Conservation (phyloP, 2,329 filamentous ascomycete genomes). For the Pseudogymnoascus sp. region DNA sequence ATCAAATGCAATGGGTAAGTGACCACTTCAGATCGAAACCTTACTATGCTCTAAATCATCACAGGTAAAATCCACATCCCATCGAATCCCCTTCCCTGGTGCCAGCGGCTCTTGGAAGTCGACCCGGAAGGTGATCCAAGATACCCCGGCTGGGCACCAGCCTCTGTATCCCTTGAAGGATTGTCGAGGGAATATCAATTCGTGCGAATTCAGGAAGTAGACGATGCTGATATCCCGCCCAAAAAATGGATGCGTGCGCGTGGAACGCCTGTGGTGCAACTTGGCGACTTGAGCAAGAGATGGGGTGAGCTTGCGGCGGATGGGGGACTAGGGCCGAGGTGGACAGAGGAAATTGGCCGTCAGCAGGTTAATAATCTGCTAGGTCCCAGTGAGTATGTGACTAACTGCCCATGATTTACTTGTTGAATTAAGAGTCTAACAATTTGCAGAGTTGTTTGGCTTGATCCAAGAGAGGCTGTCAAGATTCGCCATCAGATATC, state of each 20-base stretch:
- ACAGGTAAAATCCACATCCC: neutral
- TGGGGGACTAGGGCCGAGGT: neutral
- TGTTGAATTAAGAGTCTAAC: neutral
- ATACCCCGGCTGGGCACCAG: neutral
- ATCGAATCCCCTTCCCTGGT: neutral
- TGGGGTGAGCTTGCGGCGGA: neutral
- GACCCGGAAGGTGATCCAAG: neutral
- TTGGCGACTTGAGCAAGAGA: neutral
- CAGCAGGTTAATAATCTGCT: neutral
- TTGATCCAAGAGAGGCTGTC: neutral
- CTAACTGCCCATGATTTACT: neutral
- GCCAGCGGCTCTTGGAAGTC: neutral
- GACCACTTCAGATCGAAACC: neutral
- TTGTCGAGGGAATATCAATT: neutral
- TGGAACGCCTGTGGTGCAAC: neutral
- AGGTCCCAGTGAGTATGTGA: neutral
- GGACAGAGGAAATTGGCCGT: neutral
- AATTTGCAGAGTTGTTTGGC: neutral
- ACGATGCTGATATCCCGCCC: neutral
- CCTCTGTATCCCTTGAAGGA: neutral
- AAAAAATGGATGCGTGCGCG: neutral
- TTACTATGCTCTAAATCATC: neutral
- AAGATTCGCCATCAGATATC: neutral
- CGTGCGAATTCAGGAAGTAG: neutral
- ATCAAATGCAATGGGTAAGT: neutral